Base-by-base conservation (phyloP, 768 basidiomycete genomes). In the Paxillus involutus region DNA sequence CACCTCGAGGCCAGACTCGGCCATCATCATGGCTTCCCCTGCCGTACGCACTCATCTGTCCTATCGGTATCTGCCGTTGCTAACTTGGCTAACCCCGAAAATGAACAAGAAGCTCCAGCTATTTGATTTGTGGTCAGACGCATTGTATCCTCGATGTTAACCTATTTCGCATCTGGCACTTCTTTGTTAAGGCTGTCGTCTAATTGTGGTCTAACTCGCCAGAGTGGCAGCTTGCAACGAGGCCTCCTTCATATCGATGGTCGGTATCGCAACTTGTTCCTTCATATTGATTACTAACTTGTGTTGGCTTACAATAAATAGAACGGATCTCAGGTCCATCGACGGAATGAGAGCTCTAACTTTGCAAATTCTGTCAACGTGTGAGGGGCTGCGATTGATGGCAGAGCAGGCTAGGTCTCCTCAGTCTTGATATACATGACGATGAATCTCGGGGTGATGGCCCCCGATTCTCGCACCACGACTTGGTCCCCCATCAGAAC, bases 361-460 rank as follows among this genome's bases (percentile, higher is more conserved):
- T 64, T 52, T 59, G 59, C 52, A 57, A 52, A 53, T 52, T 46
- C 59, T 29, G 45, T 29, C 7, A 60, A 54, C 55, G 55, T 64
- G 59, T 47, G 42, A 29, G 41, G 57, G 53, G 52, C 51, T 46
- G 50, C 50, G 55, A 42, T 36, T 47, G 19, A 57, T 40, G 52
- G 35, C 19, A 52, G 61, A 42, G 59, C 41, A 60, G 67, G 45
- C 61, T 49, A 47, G 9, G 41, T 40, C 59, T 12, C n/a, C 24
- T 65, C 57, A 70, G 32, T 67, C 74, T 58, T 77, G 30, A 71
- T 75, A 59, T 86, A 86, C 76, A 86, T 77, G 64, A 85, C 73
- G 54, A 85, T 69, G 63, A 79, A 84, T 55, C 74, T 78, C 50
- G 84, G 83, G 48, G 81, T 68, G 40, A 86, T 80, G 6, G 79